Evolutionary conservation across 176 grass and related monocot genomes (phyloP), one percentile per base, ranked within the genome.

Genomic region (Leersia perrieri): DNA sequence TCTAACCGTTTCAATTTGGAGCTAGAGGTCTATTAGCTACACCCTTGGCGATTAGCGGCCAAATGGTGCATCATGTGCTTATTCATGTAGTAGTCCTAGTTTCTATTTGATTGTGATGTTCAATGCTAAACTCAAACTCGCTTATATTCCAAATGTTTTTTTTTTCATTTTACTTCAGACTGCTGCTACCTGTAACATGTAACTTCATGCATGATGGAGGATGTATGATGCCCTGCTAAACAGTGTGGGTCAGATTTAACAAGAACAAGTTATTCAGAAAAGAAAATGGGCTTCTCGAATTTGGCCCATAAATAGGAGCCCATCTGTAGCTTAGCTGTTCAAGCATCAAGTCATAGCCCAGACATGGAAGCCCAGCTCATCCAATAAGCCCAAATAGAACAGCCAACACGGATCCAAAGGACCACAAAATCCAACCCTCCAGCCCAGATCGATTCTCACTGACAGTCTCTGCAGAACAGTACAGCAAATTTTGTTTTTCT

Each of bases 1-100:
- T 84, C 29, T 68, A 66, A 79, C n/a, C 29, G 60, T 45, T 65
- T 80, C 45, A n/a, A 2, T 28, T 55, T 28, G 79, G 29, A 45
- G 60, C n/a, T 31, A 18, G 39, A 31, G 7, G 28, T 5, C 8
- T 30, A 5, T 49, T 49, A 30, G 27, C 20, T 51, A 32, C 44
- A 1, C 26, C 11, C 6, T 55, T 55, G 22, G 49, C 6, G 49
- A 53, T 53, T 22, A 53, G 5, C 49, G 14, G 35, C 33, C 16
- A 32, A 25, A 23, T 3, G 6, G 13, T 72, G 26, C 68, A 9
- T 16, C 3, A 8, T 45, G 25, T 72, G 25, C 6, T 30, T 45
- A 44, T 40, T 26, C 66, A 38, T 36, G 6, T 68, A n/a, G 7
- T 55, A 53, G 49, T 22, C 16, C 47, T 20, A 57, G 22, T 57